Base-by-base conservation (phyloP, 345 rosid species). In the Pugionium dolabratum region DNA sequence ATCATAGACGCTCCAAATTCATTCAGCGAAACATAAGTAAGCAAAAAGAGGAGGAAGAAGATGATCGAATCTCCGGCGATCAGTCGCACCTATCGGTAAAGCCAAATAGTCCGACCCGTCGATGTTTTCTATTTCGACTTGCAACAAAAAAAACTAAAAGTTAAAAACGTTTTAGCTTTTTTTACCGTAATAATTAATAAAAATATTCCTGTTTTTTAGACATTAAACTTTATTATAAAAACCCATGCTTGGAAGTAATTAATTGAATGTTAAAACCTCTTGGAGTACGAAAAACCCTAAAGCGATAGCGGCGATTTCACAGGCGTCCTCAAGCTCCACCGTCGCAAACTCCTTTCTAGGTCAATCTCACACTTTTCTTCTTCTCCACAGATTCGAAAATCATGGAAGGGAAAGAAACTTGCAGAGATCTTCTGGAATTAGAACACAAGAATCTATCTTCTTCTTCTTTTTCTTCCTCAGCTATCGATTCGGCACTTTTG, bases 381-480 rank as follows among this genome's bases (percentile, higher is more conserved):
- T 18, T 18, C 48, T 36, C 42, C 60, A 60, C 9, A 33, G 34
- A 56, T 18, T 18, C 18, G 18, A 18, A 18, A 18, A 18, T 18
- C 18, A 18, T 18, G 70, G 58, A 47, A 66, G 37, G 33, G 30
- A 64, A 64, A 58, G 18, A 4, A 60, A 66, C 27, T 4, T 3
- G 28, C 40, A 40, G 34, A 73, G 77, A 66, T 66, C 77, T 73
- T 54, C 37, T 73, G 27, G 72, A 60, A n/a, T 4, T 73, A 29
- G 77, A 73, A 42, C 57, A n/a, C 39, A 46, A 60, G 43, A 53
- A 59, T 58, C 62, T 42, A 44, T 51, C 54, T 2, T 52, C 64
- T 44, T 43, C 64, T 2, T 43, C 72, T 54, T 55, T 52, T 0
- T 43, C 64, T 4, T 64, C 66, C 27, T 73, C 67, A 44, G 73